Evolutionary conservation across 2,329 filamentous ascomycete genomes (phyloP).

Genomic region (Fusarium incarnatum): DNA sequence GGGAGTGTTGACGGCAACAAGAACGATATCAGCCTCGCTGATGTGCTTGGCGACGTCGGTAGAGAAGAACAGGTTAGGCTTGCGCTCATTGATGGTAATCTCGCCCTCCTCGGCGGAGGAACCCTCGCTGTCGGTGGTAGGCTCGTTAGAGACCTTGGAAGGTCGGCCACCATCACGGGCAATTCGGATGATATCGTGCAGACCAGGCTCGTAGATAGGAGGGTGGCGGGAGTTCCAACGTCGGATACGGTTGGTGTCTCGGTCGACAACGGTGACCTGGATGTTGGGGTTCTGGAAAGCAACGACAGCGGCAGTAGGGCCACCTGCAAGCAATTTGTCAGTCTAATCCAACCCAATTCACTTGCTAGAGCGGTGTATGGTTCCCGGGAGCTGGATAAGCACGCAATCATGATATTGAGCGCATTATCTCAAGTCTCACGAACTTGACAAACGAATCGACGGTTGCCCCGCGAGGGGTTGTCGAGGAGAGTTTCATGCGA

Average conservation of each 20-base stretch:
- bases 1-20: conserved; percentile 83
- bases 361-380: conserved; percentile 7
- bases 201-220: conserved; percentile 80
- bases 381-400: conserved; percentile 13
- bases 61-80: conserved; percentile 79
- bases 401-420: conserved; percentile 15
- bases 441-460: neutral
- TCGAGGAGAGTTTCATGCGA: conserved; percentile 27
- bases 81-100: conserved; percentile 57
- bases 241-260: conserved; percentile 72
- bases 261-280: conserved; percentile 79
- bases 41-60: conserved; percentile 73
- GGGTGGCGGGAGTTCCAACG: conserved; percentile 80
- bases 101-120: conserved; percentile 50
- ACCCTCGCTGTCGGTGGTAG: conserved; percentile 48
- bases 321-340: conserved; percentile 60
- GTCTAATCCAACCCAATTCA: conserved; percentile 25
- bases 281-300: conserved; percentile 79
- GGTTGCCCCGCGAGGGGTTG: neutral
- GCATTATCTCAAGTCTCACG: neutral
- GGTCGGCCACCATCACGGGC: conserved; percentile 68
- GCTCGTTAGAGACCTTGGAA: conserved; percentile 56
- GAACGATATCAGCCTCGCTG: conserved; percentile 75
- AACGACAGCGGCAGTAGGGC: conserved; percentile 79
- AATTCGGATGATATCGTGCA: conserved; percentile 74